phyloP scores from a whole-genome alignment of 176 grass and related monocot species.

The Eleusine indica region DNA sequence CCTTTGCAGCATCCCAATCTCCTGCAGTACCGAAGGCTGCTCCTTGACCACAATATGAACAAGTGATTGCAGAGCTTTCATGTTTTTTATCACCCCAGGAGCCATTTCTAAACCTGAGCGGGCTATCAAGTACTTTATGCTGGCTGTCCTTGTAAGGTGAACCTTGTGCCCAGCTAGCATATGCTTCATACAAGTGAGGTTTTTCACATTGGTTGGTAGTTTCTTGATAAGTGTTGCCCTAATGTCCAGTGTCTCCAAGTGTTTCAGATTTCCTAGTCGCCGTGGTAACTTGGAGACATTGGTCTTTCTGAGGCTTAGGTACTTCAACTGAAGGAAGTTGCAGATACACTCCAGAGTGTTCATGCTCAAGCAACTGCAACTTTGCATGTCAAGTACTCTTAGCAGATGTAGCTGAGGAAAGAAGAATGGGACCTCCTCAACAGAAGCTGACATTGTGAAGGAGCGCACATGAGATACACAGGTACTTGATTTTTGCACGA shows the following conservation, averaged over 20 bases:
- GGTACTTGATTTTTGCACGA: not conserved
- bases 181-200: conserved; percentile 21
- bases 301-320: conserved; percentile 28
- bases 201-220: conserved; percentile 24
- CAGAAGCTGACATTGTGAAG: conserved; percentile 22
- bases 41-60: conserved; percentile 23
- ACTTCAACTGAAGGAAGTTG: conserved; percentile 36
- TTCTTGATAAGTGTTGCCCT: conserved; percentile 33
- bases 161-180: conserved; percentile 21
- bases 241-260: conserved; percentile 45
- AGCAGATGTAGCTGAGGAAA: conserved; percentile 14
- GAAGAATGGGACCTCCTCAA: conserved; percentile 4
- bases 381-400: conserved; percentile 45
- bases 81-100: conserved; percentile 14
- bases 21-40: not conserved
- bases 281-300: conserved; percentile 11
- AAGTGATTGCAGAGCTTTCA: conserved; percentile 22
- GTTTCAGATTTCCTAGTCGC: conserved; percentile 12
- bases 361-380: not conserved
- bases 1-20: conserved; percentile 10
- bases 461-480: conserved; percentile 36
- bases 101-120: conserved; percentile 10
- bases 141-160: conserved; percentile 20
- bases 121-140: not conserved
- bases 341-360: conserved; percentile 6